These are phyloP conservation scores for Aspergillus steynii DNA, from an alignment of 495 filamentous ascomycete species.

Conservation along the genomic window DNA sequence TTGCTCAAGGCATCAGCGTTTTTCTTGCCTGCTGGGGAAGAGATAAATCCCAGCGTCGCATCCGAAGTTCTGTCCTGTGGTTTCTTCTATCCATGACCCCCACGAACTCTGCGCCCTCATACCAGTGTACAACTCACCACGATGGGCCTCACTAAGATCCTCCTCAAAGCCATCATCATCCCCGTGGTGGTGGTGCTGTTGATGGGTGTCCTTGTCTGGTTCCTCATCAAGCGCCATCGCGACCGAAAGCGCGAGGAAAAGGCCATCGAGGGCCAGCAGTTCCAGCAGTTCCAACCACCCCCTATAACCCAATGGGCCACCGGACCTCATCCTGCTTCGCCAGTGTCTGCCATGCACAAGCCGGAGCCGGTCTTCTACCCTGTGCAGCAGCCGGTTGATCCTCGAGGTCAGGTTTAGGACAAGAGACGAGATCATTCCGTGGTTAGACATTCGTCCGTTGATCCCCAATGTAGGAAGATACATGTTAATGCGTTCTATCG, in stretches of 20 bases:
- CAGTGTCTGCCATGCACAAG: constrained; percentile 6
- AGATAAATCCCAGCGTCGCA: neutral
- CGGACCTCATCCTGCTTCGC: neutral
- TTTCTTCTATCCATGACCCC: too few relatives aligned
- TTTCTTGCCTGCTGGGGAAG: neutral
- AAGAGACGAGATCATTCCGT: neutral
- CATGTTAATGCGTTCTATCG: too few relatives aligned
- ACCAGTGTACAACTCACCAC: constrained; percentile 25
- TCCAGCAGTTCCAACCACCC: constrained; percentile 13
- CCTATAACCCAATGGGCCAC: constrained; percentile 18
- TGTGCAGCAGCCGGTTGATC: neutral
- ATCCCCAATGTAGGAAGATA: too few relatives aligned
- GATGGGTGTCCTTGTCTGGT: constrained; percentile 5
- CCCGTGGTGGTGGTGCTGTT: constrained; percentile 17
- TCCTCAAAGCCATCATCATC: constrained; percentile 56
- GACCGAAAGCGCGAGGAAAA: constrained; percentile 16
- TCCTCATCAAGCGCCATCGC: constrained; percentile 16
- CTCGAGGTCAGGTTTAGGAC: neutral
- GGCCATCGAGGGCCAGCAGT: constrained; percentile 5
- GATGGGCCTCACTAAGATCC: constrained; percentile 50
- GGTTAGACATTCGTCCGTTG: neutral
- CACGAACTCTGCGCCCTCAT: too few relatives aligned
- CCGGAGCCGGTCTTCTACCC: constrained; percentile 9
- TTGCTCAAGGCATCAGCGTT: neutral
- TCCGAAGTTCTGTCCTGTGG: too few relatives aligned